A percentile compares a stretch with the other conserved stretches of the same genome.
These are phyloP conservation scores for Auxenochlorella pyrenoidosa DNA, from an alignment of 139 green algal species.

Conservation along the genomic window DNA sequence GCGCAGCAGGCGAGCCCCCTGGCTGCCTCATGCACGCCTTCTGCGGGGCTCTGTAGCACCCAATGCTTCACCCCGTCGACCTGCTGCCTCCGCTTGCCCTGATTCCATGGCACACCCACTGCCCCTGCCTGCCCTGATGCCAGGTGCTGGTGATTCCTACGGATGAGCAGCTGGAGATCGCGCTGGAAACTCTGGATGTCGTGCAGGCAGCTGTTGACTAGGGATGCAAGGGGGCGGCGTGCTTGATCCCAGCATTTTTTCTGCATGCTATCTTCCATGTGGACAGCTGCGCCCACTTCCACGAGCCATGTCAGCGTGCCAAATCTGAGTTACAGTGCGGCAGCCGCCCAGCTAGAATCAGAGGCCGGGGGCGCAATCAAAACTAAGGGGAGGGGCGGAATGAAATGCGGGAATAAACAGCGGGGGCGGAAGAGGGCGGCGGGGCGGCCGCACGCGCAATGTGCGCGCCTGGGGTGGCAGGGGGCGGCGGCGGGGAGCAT, in stretches of 20 bases:
- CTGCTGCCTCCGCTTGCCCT: no score
- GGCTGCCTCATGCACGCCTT: no score
- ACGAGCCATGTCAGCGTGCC: no score
- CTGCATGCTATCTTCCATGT: no score
- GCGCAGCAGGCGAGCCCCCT: no score
- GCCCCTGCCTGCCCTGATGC: background rate
- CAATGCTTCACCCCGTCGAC: no score
- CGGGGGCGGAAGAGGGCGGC: no score
- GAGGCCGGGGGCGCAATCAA: background rate
- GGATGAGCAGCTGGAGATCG: constrained; percentile 92
- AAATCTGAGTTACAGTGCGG: constrained; percentile 4
- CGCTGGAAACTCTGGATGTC: constrained; percentile 77
- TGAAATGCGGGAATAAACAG: constrained; percentile 1
- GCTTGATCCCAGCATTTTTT: no score
- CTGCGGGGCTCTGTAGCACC: no score
- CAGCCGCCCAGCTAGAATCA: background rate
- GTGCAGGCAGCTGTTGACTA: background rate
- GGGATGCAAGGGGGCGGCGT: no score
- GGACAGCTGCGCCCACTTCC: no score
- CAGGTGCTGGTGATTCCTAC: constrained; percentile 89
- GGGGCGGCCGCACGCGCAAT: background rate
- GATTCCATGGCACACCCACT: no score
- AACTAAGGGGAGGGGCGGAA: background rate
- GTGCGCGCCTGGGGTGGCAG: background rate
- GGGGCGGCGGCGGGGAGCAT: background rate